A percentile compares a stretch with the other conserved stretches of the same genome.
Conservation (phyloP, 495 filamentous ascomycete species). For the Penicillium argentinense region DNA sequence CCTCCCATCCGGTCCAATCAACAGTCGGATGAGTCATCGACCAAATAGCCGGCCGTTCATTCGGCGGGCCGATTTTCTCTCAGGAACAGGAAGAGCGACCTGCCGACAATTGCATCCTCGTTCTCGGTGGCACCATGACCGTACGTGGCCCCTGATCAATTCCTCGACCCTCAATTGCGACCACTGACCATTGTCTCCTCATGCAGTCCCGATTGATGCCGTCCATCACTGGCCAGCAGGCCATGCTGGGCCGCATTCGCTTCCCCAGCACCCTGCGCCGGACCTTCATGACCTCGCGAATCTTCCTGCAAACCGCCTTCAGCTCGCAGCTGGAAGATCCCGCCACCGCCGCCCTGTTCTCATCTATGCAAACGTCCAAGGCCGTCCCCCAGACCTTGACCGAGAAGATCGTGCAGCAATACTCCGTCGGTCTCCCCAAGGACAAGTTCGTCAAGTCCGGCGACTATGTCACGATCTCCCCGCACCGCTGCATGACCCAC, state of each 20-base stretch:
- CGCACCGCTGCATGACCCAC: slow-evolving; percentile 83
- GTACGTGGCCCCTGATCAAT: slow-evolving; percentile 10
- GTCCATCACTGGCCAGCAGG: slow-evolving; percentile 26
- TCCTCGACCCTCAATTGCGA: slow-evolving; percentile 1
- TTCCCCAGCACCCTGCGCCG: slow-evolving; percentile 31
- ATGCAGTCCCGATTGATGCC: slow-evolving; percentile 36
- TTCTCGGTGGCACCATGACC: slow-evolving; percentile 21
- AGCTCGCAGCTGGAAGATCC: slow-evolving; percentile 50
- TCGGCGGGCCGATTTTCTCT: slow-evolving; percentile 16
- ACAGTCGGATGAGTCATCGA: slow-evolving; percentile 14
- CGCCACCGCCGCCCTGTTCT: slow-evolving; percentile 41
- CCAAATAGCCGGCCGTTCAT: slow-evolving; percentile 15
- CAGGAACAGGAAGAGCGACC: slow-evolving; percentile 2
- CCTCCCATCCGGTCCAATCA: slow-evolving; percentile 5
- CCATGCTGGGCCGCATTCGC: slow-evolving; percentile 19
- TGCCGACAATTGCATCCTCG: neutral
- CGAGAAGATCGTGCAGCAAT: slow-evolving; percentile 86
- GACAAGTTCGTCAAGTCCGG: slow-evolving; percentile 73
- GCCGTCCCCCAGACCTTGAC: slow-evolving; percentile 70
- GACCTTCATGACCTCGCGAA: slow-evolving; percentile 39
- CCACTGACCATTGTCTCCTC: neutral
- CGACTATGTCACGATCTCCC: slow-evolving; percentile 80
- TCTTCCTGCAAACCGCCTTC: slow-evolving; percentile 47
- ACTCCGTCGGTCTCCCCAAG: slow-evolving; percentile 67
- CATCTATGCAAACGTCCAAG: slow-evolving; percentile 35